Base-by-base conservation (phyloP, 2,329 filamentous ascomycete genomes). In the Verruconis gallopava region DNA sequence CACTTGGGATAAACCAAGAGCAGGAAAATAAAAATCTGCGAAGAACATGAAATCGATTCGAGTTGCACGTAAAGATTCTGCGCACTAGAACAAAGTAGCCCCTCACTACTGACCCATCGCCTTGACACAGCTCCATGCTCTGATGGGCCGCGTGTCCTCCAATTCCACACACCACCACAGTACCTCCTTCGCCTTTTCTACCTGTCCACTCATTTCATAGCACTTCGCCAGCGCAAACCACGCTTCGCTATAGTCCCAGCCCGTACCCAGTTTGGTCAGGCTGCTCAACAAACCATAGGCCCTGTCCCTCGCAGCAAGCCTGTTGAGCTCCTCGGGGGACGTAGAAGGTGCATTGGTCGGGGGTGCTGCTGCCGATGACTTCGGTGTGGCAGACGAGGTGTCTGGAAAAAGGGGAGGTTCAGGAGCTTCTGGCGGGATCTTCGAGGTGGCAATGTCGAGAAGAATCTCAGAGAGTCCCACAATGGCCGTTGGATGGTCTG, bases 141-240 rank as follows among this genome's bases (percentile, higher is more conserved):
- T 75, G 37, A 94, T 73, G 0, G 81, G 85, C 49, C 75, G 77
- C 5, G 76, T 77, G 57, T 98, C 89, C 57, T 96, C 91, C 21
- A 98, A 68, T 61, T 95, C 86, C 11, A 98, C 83, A 52, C 88
- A 93, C 86, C 89, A 96, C 91, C 91, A 96, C 4, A 96, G 70
- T 36, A 88, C 85, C 51, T 91, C 82, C 64, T 88, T 93, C 12
- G 91, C 82, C 66, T 89, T 93, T 28, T 91, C 83, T 2, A 76
- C 62, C 64, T 94, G 84, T 0, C 81, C 83, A 44, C 84, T 83
- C 55, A 86, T 77, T 60, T 98, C 91, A 54, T 95, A 84, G 6
- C 85, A 86, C 48, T 85, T 71, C 1, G 86, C 84, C 22, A 98
- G 72, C 3, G 81, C 75, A 54, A 85, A 89, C 91, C 91, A 98